These are phyloP conservation scores for Ulvella scutata DNA, from an alignment of 139 green algal species.

Conservation along the genomic window DNA sequence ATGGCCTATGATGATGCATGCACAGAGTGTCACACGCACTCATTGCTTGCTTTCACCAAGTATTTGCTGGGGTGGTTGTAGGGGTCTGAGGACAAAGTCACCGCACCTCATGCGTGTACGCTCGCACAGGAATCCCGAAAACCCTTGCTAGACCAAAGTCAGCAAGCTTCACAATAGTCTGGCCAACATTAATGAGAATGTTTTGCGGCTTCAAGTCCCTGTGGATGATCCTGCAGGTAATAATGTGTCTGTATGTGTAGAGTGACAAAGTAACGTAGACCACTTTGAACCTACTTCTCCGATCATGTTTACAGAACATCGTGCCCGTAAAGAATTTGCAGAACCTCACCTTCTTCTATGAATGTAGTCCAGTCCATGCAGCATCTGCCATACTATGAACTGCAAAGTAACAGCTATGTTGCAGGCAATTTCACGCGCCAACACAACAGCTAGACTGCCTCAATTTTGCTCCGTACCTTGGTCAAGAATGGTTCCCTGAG, in stretches of 20 bases:
- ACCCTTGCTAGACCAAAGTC: constrained; percentile 92
- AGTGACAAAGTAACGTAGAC: neutral
- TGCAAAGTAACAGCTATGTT: neutral
- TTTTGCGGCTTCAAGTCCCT: constrained; percentile 97
- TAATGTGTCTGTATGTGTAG: neutral
- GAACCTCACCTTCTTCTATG: neutral
- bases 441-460: neutral
- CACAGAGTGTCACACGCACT: neutral
- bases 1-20: no score
- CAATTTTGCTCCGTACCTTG: constrained; percentile 8
- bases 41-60: neutral
- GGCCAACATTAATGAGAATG: constrained; percentile 75
- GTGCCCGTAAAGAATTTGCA: neutral
- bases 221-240: constrained; percentile 59
- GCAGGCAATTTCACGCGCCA: no score
- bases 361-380: constrained; percentile 1
- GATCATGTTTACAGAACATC: neutral
- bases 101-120: constrained; percentile 87
- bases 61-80: neutral
- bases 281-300: neutral
- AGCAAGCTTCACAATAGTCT: constrained; percentile 87
- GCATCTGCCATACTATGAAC: neutral
- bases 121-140: constrained; percentile 88
- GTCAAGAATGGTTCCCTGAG: constrained; percentile 4
- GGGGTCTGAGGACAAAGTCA: neutral